A percentile compares a stretch with the other conserved stretches of the same genome.
Evolutionary conservation across 768 basidiomycete species (phyloP).

Genomic region (Astraeus odoratus): DNA sequence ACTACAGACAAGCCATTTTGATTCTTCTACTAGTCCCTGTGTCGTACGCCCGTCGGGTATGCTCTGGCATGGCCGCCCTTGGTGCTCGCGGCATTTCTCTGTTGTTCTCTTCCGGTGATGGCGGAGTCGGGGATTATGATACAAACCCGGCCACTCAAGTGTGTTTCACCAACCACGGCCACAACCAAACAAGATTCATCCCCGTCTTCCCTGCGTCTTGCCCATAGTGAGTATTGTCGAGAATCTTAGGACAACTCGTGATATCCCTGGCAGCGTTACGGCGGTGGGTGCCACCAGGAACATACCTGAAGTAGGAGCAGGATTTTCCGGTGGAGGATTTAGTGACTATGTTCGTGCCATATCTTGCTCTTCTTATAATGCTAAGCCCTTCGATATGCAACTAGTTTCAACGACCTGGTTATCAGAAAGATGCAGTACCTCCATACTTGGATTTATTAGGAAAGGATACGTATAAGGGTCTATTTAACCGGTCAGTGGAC

Average conservation of each 20-base stretch:
- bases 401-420: conserved; percentile 48
- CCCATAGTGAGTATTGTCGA: conserved; percentile 37
- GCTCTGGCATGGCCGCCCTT: conserved; percentile 56
- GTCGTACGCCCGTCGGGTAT: conserved; percentile 51
- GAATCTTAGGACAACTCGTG: not conserved
- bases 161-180: conserved; percentile 56
- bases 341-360: conserved; percentile 48
- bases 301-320: conserved; percentile 53
- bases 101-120: conserved; percentile 60
- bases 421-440: conserved; percentile 42
- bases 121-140: conserved; percentile 61
- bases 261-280: conserved; percentile 48
- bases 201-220: conserved; percentile 58
- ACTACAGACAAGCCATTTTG: not conserved
- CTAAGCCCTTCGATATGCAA: not conserved
- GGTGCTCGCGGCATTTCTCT: conserved; percentile 62
- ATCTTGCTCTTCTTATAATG: not conserved
- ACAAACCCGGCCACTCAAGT: conserved; percentile 42
- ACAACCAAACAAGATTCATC: conserved; percentile 46
- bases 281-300: conserved; percentile 58
- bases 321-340: conserved; percentile 70
- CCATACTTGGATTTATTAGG: conserved; percentile 40
- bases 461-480: conserved; percentile 44
- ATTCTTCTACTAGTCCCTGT: conserved; percentile 40
- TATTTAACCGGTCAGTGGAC: conserved; percentile 55